Evolutionary conservation across 768 basidiomycete species (phyloP), one percentile per base, ranked within the genome.

Genomic region (Kockovaella imperatae): DNA sequence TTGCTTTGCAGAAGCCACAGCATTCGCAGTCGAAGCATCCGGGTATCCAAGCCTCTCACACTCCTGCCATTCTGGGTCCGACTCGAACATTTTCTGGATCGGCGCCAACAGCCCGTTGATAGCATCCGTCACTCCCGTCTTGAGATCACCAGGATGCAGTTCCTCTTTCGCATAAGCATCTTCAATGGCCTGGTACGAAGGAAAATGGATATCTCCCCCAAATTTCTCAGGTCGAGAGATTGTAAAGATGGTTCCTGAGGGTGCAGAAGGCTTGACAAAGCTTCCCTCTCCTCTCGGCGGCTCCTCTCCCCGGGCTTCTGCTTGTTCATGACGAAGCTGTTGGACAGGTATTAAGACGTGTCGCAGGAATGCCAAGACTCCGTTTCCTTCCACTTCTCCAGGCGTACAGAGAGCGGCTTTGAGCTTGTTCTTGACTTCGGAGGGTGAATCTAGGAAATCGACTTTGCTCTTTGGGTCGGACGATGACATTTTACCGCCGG

Each of bases 391-490:
- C 42, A 81, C 74, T 64, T 86, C 89, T 14, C 90, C 91, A 60
- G 91, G 88, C 60, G 93, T 89, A 70, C 91, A 97, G 68, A 93
- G 89, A 1, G 95, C 91, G 20, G 76, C 75, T 71, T 86, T 88
- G 72, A 97, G 80, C 76, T 96, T 97, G 72, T 81, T 83, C 63
- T 84, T 83, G 41, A 96, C 79, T 34, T 76, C 79, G 24, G 86
- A 84, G 0, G 90, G 82, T 3, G 81, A 69, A 71, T 97, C 93
- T 53, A 99, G 81, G 72, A 97, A 87, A 74, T 99, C 95, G 69
- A 97, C 93, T 73, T 99, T 99, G 54, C 86, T 90, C 69, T 95
- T 87, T 25, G 89, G 89, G 60, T 97, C 93, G 1, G 93, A 97
- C 1, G 90, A 84, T 14, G 90, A 95, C 95, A 99, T 97, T 69